phyloP scores from a whole-genome alignment of 2,329 filamentous ascomycete species.

The Zasmidium angulare region DNA sequence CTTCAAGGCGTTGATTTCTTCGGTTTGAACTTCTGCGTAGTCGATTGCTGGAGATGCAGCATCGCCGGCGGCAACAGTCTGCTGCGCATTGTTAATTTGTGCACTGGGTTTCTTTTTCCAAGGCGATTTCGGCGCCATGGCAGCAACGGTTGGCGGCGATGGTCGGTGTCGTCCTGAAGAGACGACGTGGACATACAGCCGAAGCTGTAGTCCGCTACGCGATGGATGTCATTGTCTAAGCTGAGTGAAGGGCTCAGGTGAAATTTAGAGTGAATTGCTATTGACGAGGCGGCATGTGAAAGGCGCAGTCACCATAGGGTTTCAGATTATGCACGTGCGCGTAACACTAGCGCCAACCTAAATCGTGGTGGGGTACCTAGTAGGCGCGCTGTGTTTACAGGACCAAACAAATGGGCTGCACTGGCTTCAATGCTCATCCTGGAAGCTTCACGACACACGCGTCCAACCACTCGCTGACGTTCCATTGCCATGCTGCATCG shows the following conservation, averaged over 20 bases:
- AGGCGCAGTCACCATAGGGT: background rate
- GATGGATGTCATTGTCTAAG: conserved; percentile 16
- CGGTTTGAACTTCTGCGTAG: conserved; percentile 81
- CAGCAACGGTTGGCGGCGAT: conserved; percentile 29
- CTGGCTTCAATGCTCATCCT: too few species aligned
- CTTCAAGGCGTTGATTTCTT: conserved; percentile 81
- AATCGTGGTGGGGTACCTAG: background rate
- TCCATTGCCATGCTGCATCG: conserved; percentile 8
- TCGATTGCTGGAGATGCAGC: conserved; percentile 48
- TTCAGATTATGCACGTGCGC: background rate
- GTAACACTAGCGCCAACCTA: background rate
- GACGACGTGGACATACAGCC: conserved; percentile 43
- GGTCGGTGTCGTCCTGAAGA: conserved; percentile 11
- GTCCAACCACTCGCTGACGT: background rate
- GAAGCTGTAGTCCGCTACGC: conserved; percentile 43
- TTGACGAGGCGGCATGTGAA: background rate
- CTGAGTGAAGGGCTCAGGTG: background rate
- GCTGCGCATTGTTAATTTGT: conserved; percentile 29
- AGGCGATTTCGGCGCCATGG: conserved; percentile 50
- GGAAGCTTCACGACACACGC: background rate
- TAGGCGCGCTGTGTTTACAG: background rate
- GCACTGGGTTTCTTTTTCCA: conserved; percentile 35
- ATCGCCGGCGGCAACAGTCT: conserved; percentile 14
- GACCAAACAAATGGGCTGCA: background rate
- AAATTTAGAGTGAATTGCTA: background rate